Conservation (phyloP, 2,329 filamentous ascomycete genomes). For the Fusarium sp. region DNA sequence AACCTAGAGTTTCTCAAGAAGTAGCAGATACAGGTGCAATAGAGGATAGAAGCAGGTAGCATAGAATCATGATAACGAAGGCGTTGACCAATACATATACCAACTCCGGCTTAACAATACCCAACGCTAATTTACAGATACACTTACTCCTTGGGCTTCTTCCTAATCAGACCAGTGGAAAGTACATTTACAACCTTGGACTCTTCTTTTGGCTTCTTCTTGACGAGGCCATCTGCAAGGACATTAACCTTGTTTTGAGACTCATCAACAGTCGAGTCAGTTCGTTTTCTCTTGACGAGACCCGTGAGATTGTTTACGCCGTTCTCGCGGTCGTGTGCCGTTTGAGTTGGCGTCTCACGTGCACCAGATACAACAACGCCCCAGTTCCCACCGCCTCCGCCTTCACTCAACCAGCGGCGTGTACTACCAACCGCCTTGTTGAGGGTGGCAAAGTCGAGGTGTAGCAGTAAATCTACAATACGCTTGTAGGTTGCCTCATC, state of each 20-base stretch:
- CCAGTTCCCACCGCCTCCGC: slow-evolving; percentile 65
- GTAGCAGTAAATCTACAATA: slow-evolving; percentile 74
- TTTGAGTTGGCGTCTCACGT: slow-evolving; percentile 40
- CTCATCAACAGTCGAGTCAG: slow-evolving; percentile 39
- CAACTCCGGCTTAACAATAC: slow-evolving; percentile 31
- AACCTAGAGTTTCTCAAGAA: slow-evolving; percentile 64
- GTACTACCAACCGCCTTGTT: slow-evolving; percentile 73
- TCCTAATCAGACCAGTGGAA: slow-evolving; percentile 61
- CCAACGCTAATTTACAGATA: slow-evolving; percentile 13
- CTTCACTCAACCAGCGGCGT: slow-evolving; percentile 75
- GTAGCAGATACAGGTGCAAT: not conserved
- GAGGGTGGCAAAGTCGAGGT: slow-evolving; percentile 77
- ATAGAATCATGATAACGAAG: not conserved
- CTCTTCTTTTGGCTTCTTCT: slow-evolving; percentile 64
- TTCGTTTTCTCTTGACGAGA: slow-evolving; percentile 60
- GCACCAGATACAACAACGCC: slow-evolving; percentile 61
- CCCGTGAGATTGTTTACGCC: slow-evolving; percentile 60
- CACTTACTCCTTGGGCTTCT: slow-evolving; percentile 62
- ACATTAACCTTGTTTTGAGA: slow-evolving; percentile 54
- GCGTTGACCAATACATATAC: slow-evolving; percentile 7
- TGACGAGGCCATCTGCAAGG: slow-evolving; percentile 58
- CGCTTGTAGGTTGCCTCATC: slow-evolving; percentile 73
- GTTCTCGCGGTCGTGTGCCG: slow-evolving; percentile 9
- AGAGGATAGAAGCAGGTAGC: not conserved
- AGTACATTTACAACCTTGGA: slow-evolving; percentile 58